A percentile compares a stretch with the other conserved stretches of the same genome.
Conservation (phyloP, 257 asterid species). For the Jacaranda mimosifolia region DNA sequence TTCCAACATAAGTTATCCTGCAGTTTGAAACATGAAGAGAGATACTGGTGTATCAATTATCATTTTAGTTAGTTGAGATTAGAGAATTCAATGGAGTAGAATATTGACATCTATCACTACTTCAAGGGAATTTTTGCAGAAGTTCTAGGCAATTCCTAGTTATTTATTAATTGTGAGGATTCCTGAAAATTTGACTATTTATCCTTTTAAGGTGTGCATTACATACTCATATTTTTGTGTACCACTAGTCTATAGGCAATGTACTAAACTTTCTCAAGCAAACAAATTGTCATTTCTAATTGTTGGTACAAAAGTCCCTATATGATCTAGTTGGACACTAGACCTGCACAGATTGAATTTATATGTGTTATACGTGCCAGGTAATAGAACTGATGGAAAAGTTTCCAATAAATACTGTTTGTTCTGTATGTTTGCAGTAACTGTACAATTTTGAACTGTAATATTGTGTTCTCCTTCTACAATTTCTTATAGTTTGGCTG, state of each 20-base stretch:
- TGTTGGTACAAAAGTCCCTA: not conserved
- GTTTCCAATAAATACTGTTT: not conserved
- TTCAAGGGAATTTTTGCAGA: not conserved
- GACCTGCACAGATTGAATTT: not conserved
- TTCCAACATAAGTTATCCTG: not conserved
- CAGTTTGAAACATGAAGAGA: not conserved
- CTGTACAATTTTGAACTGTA: not conserved
- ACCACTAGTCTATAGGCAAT: not conserved
- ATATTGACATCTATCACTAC: not conserved
- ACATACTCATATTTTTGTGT: not conserved
- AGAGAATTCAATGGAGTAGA: conserved; percentile 3
- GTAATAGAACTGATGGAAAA: not conserved
- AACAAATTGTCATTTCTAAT: not conserved
- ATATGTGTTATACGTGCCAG: not conserved
- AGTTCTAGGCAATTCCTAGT: not conserved
- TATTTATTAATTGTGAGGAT: too few relatives aligned
- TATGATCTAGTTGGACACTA: not conserved
- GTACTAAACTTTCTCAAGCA: not conserved
- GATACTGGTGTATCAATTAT: not conserved
- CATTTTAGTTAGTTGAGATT: not conserved
- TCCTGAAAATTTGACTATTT: too few relatives aligned
- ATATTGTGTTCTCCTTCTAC: not conserved
- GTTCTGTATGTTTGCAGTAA: not conserved
- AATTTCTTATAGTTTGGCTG: not conserved
- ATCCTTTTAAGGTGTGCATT: too few relatives aligned